Conservation (phyloP, 306 rosid genomes). For the Calophaca sinica region DNA sequence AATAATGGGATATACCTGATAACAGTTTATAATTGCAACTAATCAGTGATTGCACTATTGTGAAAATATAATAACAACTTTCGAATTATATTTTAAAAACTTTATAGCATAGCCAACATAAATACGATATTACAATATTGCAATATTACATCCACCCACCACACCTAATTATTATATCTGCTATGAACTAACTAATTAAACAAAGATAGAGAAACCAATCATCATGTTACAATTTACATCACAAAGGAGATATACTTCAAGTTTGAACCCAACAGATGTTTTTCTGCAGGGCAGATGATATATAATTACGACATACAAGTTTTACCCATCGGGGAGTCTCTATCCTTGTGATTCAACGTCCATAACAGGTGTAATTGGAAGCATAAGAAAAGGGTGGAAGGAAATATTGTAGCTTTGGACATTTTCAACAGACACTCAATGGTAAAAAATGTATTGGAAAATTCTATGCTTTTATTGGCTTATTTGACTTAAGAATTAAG, state of each 20-base stretch:
- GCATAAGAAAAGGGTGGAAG: not conserved
- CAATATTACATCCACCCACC: not conserved
- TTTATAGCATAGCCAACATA: constrained; percentile 3
- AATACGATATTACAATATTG: not conserved
- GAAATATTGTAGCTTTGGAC: constrained; percentile 22
- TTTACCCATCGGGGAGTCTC: constrained; percentile 3
- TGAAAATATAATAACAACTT: constrained; percentile 3
- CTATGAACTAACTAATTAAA: not conserved
- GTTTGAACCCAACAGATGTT: constrained; percentile 1
- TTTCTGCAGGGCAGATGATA: not conserved
- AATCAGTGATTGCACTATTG: constrained; percentile 27
- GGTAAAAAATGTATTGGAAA: not conserved
- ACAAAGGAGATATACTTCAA: constrained; percentile 2
- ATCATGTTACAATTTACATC: constrained; percentile 1
- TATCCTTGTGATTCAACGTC: not conserved
- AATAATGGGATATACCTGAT: constrained; percentile 86
- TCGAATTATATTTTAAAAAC: constrained; percentile 36
- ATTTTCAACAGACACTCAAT: constrained; percentile 27
- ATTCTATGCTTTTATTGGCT: not conserved
- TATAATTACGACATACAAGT: constrained; percentile 19
- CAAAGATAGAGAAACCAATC: constrained; percentile 12
- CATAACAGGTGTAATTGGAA: constrained; percentile 13
- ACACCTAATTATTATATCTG: constrained; percentile 22
- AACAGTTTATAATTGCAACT: constrained; percentile 41
- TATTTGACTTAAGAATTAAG: constrained; percentile 32